Percentiles rank a stretch among this genome's conserved stretches.
phyloP scores from a whole-genome alignment of 208 protist species.

The Leishmania braziliensis region DNA sequence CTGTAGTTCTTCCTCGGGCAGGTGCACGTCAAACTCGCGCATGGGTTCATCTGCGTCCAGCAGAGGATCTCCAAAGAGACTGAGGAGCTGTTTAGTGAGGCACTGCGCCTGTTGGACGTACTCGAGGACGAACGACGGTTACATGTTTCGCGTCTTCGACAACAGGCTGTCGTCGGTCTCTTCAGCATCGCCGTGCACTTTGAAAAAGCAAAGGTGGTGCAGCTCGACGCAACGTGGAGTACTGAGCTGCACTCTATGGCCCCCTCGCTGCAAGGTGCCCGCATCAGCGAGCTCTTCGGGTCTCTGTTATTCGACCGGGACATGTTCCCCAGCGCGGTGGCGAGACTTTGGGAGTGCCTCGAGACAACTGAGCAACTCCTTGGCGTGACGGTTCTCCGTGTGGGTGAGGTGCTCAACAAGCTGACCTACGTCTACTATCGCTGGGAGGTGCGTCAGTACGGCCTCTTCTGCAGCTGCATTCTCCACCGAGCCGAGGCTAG shows the following conservation, averaged over 20 bases:
- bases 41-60: slow-evolving; percentile 26
- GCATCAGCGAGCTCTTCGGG: slow-evolving; percentile 49
- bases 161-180: slow-evolving; percentile 43
- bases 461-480: slow-evolving; percentile 53
- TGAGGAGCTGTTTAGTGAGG: slow-evolving; percentile 28
- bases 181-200: slow-evolving; percentile 38
- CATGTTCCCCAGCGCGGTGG: slow-evolving; percentile 38
- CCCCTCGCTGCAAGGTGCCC: slow-evolving; percentile 33
- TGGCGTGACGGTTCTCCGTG: slow-evolving; percentile 35
- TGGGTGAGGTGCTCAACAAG: slow-evolving; percentile 54
- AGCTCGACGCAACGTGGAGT: slow-evolving; percentile 44
- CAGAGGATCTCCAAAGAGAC: slow-evolving; percentile 26
- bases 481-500: slow-evolving; percentile 55
- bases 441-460: slow-evolving; percentile 50
- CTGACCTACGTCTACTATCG: slow-evolving; percentile 60
- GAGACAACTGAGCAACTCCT: slow-evolving; percentile 43
- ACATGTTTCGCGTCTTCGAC: slow-evolving; percentile 27
- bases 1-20: slow-evolving; percentile 26
- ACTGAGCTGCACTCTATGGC: slow-evolving; percentile 26
- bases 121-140: slow-evolving; percentile 24
- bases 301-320: slow-evolving; percentile 44
- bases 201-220: slow-evolving; percentile 25
- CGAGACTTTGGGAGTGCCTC: slow-evolving; percentile 50
- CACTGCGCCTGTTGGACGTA: slow-evolving; percentile 33
- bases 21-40: slow-evolving; percentile 18